phyloP scores from a whole-genome alignment of 257 asterid species.

The Plantago ovata region DNA sequence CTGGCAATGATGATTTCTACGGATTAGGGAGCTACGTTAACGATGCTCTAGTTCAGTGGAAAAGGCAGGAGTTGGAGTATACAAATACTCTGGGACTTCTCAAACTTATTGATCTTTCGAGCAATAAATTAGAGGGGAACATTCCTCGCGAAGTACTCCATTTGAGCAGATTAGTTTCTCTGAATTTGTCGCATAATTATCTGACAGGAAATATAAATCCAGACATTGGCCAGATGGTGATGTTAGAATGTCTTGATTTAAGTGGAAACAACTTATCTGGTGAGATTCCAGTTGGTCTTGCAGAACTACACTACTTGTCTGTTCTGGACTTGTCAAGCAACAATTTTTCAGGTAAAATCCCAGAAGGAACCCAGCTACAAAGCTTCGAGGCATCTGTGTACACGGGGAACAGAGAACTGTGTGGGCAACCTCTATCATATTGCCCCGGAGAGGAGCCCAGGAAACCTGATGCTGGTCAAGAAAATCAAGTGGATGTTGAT shows the following conservation, averaged over 20 bases:
- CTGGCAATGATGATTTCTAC: neutral
- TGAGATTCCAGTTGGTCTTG: slow-evolving; percentile 1
- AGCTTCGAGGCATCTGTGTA: neutral
- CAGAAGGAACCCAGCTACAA: slow-evolving; percentile 6
- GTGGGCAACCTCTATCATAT: slow-evolving; percentile 32
- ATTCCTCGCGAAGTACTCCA: slow-evolving; percentile 13
- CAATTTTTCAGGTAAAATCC: neutral
- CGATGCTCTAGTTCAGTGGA: slow-evolving; percentile 24
- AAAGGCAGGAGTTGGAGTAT: slow-evolving; percentile 10
- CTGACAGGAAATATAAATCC: slow-evolving; percentile 24
- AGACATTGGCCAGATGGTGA: slow-evolving; percentile 17
- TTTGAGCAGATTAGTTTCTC: slow-evolving; percentile 18
- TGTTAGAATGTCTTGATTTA: neutral
- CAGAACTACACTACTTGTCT: neutral
- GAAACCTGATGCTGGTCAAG: neutral
- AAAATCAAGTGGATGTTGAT: neutral
- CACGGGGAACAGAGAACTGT: slow-evolving; percentile 22
- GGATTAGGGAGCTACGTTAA: slow-evolving; percentile 10
- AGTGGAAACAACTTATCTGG: neutral
- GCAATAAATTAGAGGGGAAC: neutral
- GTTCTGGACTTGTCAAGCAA: slow-evolving; percentile 4
- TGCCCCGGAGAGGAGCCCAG: slow-evolving; percentile 18
- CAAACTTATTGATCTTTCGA: slow-evolving; percentile 10
- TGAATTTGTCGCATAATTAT: slow-evolving; percentile 33
- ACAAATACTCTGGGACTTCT: neutral